Conservation (phyloP, 345 rosid species). For the Eucalyptus microcorys region DNA sequence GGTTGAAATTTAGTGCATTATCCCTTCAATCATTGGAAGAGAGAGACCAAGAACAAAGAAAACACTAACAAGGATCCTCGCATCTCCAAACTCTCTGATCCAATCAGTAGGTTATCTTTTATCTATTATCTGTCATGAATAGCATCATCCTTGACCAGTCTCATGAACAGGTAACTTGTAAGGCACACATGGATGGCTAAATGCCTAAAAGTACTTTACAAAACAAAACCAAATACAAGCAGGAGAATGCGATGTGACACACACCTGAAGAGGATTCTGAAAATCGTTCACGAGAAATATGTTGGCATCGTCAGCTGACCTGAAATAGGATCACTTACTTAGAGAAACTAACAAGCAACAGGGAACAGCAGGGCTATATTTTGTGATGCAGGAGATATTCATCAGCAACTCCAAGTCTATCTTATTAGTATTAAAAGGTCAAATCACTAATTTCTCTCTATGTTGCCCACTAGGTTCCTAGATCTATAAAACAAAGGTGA, state of each 20-base stretch:
- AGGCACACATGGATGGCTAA: not conserved
- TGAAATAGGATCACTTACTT: constrained; percentile 10
- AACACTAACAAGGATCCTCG: not conserved
- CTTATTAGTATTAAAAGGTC: not conserved
- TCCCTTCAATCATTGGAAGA: not conserved
- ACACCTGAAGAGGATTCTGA: constrained; percentile 84
- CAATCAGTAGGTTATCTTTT: not conserved
- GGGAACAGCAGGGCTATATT: not conserved
- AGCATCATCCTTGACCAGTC: not conserved
- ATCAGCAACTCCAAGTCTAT: not conserved
- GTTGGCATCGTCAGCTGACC: constrained; percentile 89
- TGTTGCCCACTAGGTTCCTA: not conserved
- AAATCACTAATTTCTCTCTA: not conserved
- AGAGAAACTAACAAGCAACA: not conserved
- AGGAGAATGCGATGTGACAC: not conserved
- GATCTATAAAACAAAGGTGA: not conserved
- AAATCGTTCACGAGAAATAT: constrained; percentile 86
- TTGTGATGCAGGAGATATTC: not conserved
- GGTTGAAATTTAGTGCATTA: not conserved
- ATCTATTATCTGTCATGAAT: not conserved
- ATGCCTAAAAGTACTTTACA: not conserved
- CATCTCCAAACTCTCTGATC: not conserved
- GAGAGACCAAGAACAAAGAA: not conserved
- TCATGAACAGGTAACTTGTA: not conserved
- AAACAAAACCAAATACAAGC: not conserved